Conservation (phyloP, 176 grass and related monocot species). For the Ensete glaucum region DNA sequence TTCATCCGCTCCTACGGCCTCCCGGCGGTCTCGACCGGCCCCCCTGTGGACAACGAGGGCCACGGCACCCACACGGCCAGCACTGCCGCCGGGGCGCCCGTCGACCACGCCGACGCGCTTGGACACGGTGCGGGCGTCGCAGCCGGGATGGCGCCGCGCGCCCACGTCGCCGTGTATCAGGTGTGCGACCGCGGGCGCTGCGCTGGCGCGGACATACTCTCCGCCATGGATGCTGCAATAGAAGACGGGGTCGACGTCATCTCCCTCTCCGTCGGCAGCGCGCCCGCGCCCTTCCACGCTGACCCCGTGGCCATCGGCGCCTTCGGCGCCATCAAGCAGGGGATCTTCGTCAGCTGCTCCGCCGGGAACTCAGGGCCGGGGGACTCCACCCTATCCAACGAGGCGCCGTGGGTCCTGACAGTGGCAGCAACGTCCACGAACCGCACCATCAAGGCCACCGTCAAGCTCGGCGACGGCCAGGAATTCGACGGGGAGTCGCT, state of each 20-base stretch:
- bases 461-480: constrained; percentile 4
- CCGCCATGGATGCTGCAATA: background rate
- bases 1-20: background rate
- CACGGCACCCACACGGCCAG: background rate
- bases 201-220: background rate
- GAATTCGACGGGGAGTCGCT: background rate
- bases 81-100: background rate
- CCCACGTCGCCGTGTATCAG: background rate
- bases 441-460: background rate
- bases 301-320: background rate
- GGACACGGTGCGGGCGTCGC: no score
- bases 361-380: background rate
- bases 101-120: background rate
- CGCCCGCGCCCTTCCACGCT: background rate
- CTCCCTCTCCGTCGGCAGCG: background rate
- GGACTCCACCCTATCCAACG: background rate
- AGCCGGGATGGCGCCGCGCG: background rate
- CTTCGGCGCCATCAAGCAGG: background rate
- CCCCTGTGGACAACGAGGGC: background rate
- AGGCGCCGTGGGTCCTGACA: constrained; percentile 13
- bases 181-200: background rate
- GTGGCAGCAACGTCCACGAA: background rate
- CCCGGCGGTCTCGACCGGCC: no score
- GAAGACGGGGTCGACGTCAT: background rate
- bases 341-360: constrained; percentile 1